A percentile compares a stretch with the other conserved stretches of the same genome.
These are phyloP conservation scores for Lactifluus rugatus DNA, from an alignment of 768 basidiomycete genomes.

Conservation along the genomic window DNA sequence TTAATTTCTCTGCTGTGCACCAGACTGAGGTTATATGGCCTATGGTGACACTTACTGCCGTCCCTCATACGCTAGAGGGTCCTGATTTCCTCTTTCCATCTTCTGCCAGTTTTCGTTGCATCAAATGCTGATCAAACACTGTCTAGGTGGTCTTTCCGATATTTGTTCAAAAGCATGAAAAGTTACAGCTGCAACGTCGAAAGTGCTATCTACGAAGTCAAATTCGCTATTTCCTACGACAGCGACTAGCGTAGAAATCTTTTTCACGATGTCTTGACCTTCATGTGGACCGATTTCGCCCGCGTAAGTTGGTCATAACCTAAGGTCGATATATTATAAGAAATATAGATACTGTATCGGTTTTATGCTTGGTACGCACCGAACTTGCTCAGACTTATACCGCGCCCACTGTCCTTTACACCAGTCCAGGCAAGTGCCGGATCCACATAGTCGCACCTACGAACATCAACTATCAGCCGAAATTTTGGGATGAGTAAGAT, in stretches of 20 bases:
- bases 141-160: background rate
- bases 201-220: background rate
- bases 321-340: constrained; percentile 25
- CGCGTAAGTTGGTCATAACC: constrained; percentile 82
- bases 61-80: constrained; percentile 19
- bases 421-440: constrained; percentile 94
- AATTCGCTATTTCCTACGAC: background rate
- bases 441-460: constrained; percentile 80
- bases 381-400: constrained; percentile 82
- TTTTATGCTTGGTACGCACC: constrained; percentile 39
- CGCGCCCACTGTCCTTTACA: constrained; percentile 86
- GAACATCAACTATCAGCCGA: constrained; percentile 6
- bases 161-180: background rate
- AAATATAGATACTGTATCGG: background rate
- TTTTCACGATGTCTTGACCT: constrained; percentile 44
- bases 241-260: background rate
- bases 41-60: constrained; percentile 16
- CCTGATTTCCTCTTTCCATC: constrained; percentile 7
- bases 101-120: background rate
- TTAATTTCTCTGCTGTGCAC: constrained; percentile 18
- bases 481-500: background rate
- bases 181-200: background rate
- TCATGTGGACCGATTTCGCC: constrained; percentile 77
- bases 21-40: constrained; percentile 17
- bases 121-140: background rate